These are phyloP conservation scores for Clarireedia monteithiana DNA, from an alignment of 2,329 filamentous ascomycete species.

Conservation along the genomic window DNA sequence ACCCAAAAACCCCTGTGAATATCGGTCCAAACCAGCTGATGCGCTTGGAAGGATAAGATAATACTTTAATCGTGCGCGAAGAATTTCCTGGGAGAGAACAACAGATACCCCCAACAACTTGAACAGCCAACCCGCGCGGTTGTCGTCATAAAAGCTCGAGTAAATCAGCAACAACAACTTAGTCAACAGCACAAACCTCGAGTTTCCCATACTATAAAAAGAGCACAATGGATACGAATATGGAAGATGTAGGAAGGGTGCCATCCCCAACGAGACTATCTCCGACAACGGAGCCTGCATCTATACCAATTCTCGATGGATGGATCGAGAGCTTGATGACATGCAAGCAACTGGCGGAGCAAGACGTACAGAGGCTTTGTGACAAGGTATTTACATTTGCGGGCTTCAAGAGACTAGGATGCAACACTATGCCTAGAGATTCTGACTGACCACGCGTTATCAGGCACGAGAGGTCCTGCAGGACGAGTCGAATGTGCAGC, in stretches of 20 bases:
- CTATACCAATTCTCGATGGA: constrained; percentile 87
- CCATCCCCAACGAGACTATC: constrained; percentile 71
- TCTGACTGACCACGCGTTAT: not conserved
- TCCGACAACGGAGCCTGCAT: constrained; percentile 72
- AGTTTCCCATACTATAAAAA: constrained; percentile 7
- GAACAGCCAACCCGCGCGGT: constrained; percentile 7
- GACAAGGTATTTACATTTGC: constrained; percentile 67
- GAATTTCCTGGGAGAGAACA: constrained; percentile 2
- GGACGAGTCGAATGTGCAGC: constrained; percentile 97
- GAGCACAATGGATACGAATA: constrained; percentile 81
- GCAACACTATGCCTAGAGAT: not conserved
- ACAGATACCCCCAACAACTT: not conserved
- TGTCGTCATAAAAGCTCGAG: constrained; percentile 22
- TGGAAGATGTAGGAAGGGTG: constrained; percentile 93
- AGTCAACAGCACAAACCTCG: constrained; percentile 5
- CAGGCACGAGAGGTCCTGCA: constrained; percentile 93
- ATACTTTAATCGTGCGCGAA: constrained; percentile 5
- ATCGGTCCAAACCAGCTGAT: constrained; percentile 1
- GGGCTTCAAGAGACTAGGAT: constrained; percentile 5
- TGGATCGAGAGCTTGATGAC: constrained; percentile 98
- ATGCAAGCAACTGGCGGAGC: constrained; percentile 95
- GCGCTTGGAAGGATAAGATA: constrained; percentile 5
- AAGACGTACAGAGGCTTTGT: constrained; percentile 92
- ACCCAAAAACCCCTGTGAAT: not conserved
- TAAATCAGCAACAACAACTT: constrained; percentile 20